phyloP scores from a whole-genome alignment of 371 early-diverging fungal genomes.

The Neoconidiobolus thromboides region DNA sequence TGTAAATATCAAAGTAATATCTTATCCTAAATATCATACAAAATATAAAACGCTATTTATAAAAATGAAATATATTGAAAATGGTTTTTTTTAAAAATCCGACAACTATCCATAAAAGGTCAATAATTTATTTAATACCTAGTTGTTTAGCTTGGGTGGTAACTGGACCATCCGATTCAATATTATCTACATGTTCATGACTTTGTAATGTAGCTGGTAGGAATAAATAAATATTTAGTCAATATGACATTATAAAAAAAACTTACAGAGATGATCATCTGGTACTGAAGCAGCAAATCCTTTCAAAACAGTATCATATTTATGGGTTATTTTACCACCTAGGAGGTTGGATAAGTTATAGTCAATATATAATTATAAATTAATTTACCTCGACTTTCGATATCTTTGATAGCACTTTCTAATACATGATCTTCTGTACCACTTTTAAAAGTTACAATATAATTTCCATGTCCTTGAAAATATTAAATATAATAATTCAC shows the following conservation, averaged over 20 bases:
- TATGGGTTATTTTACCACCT: constrained; percentile 14
- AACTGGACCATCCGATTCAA: background rate
- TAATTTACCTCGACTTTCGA: constrained; percentile 9
- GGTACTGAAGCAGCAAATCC: constrained; percentile 17
- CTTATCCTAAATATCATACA: too few species aligned
- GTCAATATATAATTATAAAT: background rate
- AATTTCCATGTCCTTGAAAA: background rate
- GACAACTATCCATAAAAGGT: too few species aligned
- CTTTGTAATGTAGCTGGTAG: background rate
- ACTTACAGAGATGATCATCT: background rate
- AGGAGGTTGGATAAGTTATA: background rate
- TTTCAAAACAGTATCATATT: constrained; percentile 13
- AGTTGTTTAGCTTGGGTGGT: background rate
- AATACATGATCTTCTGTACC: constrained; percentile 8
- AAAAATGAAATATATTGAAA: too few species aligned
- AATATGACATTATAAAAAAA: background rate
- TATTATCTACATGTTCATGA: background rate
- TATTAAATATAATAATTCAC: background rate
- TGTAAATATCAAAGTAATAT: too few species aligned
- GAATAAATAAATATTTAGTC: background rate
- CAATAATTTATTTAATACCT: too few species aligned
- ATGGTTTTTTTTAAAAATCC: too few species aligned
- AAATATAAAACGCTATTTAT: too few species aligned
- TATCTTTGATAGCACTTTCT: constrained; percentile 10
- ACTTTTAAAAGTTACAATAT: constrained; percentile 15